Conservation (phyloP, 1,284 basidiomycete species). For the Tetrapyrgos nigripes region DNA sequence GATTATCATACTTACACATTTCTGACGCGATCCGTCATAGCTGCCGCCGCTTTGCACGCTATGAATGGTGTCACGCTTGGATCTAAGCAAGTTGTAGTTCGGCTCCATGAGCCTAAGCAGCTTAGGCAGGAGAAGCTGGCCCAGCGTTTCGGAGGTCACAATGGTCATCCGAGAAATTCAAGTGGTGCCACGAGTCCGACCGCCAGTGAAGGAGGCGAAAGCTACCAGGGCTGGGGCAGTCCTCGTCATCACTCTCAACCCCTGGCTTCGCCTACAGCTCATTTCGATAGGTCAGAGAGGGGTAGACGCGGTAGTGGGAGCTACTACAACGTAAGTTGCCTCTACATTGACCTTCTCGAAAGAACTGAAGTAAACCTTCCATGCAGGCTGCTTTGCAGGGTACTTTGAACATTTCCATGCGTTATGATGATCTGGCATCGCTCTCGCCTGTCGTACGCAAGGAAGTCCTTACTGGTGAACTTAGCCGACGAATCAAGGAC, state of each 20-base stretch:
- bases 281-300: slow-evolving; percentile 65
- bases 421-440: slow-evolving; percentile 80
- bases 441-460: slow-evolving; percentile 84
- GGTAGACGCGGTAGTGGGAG: slow-evolving; percentile 80
- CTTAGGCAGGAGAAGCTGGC: slow-evolving; percentile 88
- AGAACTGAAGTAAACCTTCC: neutral
- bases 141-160: slow-evolving; percentile 69
- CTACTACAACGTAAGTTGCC: slow-evolving; percentile 71
- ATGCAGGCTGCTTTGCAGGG: slow-evolving; percentile 76
- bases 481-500: slow-evolving; percentile 73
- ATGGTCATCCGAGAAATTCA: slow-evolving; percentile 76
- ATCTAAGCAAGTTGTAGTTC: slow-evolving; percentile 81
- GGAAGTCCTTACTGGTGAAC: slow-evolving; percentile 83
- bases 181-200: slow-evolving; percentile 85
- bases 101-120: slow-evolving; percentile 90
- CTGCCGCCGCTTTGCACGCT: slow-evolving; percentile 71
- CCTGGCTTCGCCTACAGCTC: slow-evolving; percentile 61
- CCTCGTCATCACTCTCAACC: slow-evolving; percentile 48
- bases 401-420: slow-evolving; percentile 79
- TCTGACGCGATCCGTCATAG: slow-evolving; percentile 40
- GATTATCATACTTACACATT: neutral
- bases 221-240: slow-evolving; percentile 64
- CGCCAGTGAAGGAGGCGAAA: slow-evolving; percentile 79
- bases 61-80: slow-evolving; percentile 83
- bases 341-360: neutral